A percentile compares a stretch with the other conserved stretches of the same genome.
Evolutionary conservation across 2,329 filamentous ascomycete species (phyloP).

Genomic region (Pleoardoris graminearum): DNA sequence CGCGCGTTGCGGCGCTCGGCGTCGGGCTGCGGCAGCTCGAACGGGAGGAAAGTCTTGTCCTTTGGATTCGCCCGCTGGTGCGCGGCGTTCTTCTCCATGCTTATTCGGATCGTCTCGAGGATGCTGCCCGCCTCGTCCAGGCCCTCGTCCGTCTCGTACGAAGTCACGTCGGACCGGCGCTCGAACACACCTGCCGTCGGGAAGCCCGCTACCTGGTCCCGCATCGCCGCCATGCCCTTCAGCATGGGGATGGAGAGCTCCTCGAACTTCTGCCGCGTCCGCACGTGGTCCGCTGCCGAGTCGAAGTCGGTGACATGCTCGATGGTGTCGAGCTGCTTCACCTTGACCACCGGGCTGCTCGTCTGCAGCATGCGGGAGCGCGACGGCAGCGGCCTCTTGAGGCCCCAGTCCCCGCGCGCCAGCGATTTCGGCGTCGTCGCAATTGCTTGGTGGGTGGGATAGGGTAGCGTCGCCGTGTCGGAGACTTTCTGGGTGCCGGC

Average conservation of each 20-base stretch:
- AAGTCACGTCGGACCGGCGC: conserved; percentile 35
- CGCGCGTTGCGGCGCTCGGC: conserved; percentile 28
- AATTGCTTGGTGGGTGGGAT: conserved; percentile 83
- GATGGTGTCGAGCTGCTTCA: conserved; percentile 78
- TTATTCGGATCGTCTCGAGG: conserved; percentile 30
- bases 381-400: conserved; percentile 81
- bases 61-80: conserved; percentile 7
- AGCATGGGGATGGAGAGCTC: conserved; percentile 76
- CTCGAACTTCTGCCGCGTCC: conserved; percentile 83
- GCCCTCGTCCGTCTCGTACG: conserved; percentile 30
- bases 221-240: conserved; percentile 28
- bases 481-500: conserved; percentile 59
- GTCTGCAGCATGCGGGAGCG: conserved; percentile 69
- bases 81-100: conserved; percentile 11
- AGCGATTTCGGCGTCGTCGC: conserved; percentile 74
- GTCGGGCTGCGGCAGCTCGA: conserved; percentile 27
- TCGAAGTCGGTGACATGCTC: conserved; percentile 90
- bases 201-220: conserved; percentile 19
- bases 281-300: conserved; percentile 77
- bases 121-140: conserved; percentile 33
- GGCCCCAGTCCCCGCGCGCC: conserved; percentile 83
- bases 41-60: conserved; percentile 14
- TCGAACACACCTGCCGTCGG: conserved; percentile 37
- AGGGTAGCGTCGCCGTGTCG: conserved; percentile 71
- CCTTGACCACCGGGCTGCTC: conserved; percentile 70